phyloP scores from a whole-genome alignment of 192 early-diverging fungal species.

The Linnemannia schmuckeri region DNA sequence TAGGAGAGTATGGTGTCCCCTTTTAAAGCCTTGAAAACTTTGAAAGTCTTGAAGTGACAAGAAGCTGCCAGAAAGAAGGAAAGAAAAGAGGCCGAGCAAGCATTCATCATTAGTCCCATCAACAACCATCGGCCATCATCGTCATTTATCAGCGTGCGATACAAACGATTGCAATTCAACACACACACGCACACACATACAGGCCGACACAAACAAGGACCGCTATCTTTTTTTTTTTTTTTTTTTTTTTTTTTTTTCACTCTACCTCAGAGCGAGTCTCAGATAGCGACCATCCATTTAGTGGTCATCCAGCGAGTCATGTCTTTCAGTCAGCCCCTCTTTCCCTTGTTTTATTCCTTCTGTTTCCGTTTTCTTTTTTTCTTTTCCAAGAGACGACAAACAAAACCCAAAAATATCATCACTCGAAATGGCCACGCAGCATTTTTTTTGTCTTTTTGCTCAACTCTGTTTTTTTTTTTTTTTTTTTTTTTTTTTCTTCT shows the following conservation, averaged over 20 bases:
- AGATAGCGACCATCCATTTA: too few relatives aligned
- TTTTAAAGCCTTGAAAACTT: background rate
- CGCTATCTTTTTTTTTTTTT: too few relatives aligned
- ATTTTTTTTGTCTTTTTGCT: conserved; percentile 12
- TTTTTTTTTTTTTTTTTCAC: too few relatives aligned
- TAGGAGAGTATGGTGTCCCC: background rate
- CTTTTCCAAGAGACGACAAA: background rate
- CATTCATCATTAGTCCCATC: too few relatives aligned
- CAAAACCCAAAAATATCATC: background rate
- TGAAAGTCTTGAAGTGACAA: too few relatives aligned
- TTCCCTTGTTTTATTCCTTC: background rate
- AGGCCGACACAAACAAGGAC: background rate
- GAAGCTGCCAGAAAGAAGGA: too few relatives aligned
- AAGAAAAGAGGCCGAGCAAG: too few relatives aligned
- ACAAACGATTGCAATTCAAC: background rate
- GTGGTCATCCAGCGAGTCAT: too few relatives aligned
- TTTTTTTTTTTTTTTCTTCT: background rate
- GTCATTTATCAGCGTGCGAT: background rate
- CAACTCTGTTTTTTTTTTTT: background rate
- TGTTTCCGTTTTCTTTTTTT: background rate
- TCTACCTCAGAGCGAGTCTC: too few relatives aligned
- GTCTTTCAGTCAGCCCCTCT: too few relatives aligned
- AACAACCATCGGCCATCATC: background rate
- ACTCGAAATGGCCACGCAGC: background rate
- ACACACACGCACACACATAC: background rate